Evolutionary conservation across 2,329 filamentous ascomycete genomes (phyloP).

Genomic region (Aspergillus aculeatus): DNA sequence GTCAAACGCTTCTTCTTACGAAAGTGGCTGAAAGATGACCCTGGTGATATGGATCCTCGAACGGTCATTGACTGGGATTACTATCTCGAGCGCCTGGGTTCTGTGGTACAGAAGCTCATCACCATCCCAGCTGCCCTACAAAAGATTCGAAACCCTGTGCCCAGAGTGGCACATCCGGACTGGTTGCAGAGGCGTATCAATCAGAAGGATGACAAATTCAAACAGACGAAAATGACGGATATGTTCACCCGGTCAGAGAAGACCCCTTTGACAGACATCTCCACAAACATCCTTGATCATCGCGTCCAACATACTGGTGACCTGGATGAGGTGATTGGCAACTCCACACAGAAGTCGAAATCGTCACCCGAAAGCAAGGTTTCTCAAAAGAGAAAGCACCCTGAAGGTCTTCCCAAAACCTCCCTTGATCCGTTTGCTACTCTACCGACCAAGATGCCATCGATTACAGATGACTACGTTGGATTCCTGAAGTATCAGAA

Average conservation of each 20-base stretch:
- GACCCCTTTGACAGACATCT: constrained; percentile 72
- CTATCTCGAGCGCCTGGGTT: constrained; percentile 91
- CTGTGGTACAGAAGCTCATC: constrained; percentile 97
- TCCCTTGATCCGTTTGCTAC: constrained; percentile 75
- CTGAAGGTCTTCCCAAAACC: constrained; percentile 61
- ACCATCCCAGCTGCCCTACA: constrained; percentile 96
- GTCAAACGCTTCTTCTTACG: constrained; percentile 86
- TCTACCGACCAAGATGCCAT: constrained; percentile 80
- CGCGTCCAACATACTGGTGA: constrained; percentile 59
- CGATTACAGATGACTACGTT: constrained; percentile 79
- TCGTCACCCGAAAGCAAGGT: constrained; percentile 56
- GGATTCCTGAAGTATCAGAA: constrained; percentile 94
- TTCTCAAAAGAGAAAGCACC: constrained; percentile 70
- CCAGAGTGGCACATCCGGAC: constrained; percentile 88
- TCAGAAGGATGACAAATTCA: constrained; percentile 93
- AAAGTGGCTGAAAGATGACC: constrained; percentile 95
- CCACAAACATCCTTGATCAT: constrained; percentile 61
- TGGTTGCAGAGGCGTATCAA: constrained; percentile 95
- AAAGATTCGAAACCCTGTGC: constrained; percentile 91
- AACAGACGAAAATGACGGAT: constrained; percentile 98
- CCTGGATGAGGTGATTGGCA: constrained; percentile 71
- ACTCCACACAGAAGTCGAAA: constrained; percentile 66
- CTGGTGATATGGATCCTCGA: constrained; percentile 83
- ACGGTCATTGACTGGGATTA: constrained; percentile 95
- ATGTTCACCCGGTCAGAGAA: constrained; percentile 64